These are phyloP conservation scores for Cercospora sp. DNA, from an alignment of 2,329 filamentous ascomycete genomes.

Conservation along the genomic window DNA sequence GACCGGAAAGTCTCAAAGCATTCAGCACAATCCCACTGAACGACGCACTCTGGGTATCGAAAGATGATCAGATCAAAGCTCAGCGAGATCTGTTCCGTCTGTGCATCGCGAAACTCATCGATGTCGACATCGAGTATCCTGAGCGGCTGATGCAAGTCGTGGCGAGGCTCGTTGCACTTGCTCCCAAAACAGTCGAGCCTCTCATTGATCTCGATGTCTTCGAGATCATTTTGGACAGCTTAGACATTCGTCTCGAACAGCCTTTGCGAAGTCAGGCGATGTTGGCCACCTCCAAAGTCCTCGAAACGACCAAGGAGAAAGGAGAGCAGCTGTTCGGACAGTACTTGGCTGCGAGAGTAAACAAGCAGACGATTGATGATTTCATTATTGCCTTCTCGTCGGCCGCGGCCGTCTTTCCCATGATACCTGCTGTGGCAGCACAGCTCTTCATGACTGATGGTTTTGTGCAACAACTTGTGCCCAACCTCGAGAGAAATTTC, in stretches of 20 bases:
- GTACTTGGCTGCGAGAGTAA: conserved; percentile 72
- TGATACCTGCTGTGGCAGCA: conserved; percentile 73
- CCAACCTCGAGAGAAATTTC: conserved; percentile 54
- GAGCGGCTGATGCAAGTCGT: conserved; percentile 62
- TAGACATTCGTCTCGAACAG: conserved; percentile 78
- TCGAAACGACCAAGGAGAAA: conserved; percentile 71
- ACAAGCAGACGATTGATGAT: conserved; percentile 78
- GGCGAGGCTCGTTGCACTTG: conserved; percentile 58
- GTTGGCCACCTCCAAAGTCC: conserved; percentile 76
- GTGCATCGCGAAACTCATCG: conserved; percentile 84
- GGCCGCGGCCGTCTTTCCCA: conserved; percentile 82
- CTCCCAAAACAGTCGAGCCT: conserved; percentile 59
- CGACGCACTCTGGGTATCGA: conserved; percentile 43
- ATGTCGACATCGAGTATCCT: conserved; percentile 75
- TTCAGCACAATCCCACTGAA: conserved; percentile 47
- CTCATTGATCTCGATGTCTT: conserved; percentile 73
- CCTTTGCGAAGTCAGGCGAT: conserved; percentile 78
- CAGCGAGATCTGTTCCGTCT: conserved; percentile 67
- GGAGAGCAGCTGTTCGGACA: conserved; percentile 65
- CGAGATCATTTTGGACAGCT: conserved; percentile 80
- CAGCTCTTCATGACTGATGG: conserved; percentile 84
- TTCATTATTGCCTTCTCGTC: conserved; percentile 90
- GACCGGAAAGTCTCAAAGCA: conserved; percentile 49
- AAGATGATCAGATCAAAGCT: conserved; percentile 47
- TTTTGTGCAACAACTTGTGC: conserved; percentile 73